Conservation (phyloP, 345 rosid species). For the Populus nigra region DNA sequence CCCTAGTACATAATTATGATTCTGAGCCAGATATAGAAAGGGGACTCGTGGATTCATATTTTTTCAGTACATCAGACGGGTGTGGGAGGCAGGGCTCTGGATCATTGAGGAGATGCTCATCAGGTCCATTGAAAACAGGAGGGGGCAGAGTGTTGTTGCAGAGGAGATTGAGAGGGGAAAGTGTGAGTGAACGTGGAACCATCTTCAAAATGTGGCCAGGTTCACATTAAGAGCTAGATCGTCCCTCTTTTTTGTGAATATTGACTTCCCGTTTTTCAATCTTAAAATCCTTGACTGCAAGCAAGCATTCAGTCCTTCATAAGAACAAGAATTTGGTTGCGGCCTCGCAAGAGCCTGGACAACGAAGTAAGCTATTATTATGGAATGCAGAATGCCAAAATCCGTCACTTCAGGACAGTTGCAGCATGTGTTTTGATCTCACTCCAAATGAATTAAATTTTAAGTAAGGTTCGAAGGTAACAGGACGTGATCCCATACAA, state of each 20-base stretch:
- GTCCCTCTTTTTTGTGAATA: constrained; percentile 18
- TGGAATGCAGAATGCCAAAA: background rate
- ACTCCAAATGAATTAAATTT: background rate
- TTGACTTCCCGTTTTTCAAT: background rate
- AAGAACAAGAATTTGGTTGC: background rate
- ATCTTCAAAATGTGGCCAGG: constrained; percentile 50
- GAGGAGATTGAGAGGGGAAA: constrained; percentile 58
- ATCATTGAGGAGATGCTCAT: constrained; percentile 59
- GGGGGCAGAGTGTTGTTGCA: constrained; percentile 60
- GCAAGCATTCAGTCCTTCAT: background rate
- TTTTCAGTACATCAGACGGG: constrained; percentile 45
- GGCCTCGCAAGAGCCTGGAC: background rate
- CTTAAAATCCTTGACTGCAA: background rate
- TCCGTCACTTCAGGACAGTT: background rate
- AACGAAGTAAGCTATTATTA: background rate
- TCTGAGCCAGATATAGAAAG: constrained; percentile 61
- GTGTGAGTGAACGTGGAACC: constrained; percentile 61
- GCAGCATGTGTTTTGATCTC: background rate
- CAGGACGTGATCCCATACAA: background rate
- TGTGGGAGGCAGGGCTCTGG: constrained; percentile 36
- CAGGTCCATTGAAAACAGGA: constrained; percentile 62
- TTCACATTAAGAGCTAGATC: constrained; percentile 41
- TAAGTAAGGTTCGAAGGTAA: background rate
- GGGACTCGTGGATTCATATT: constrained; percentile 50
- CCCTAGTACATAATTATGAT: constrained; percentile 41